These are phyloP conservation scores for Phytophthora europaea DNA, from an alignment of 352 stramenopile genomes.

Conservation along the genomic window DNA sequence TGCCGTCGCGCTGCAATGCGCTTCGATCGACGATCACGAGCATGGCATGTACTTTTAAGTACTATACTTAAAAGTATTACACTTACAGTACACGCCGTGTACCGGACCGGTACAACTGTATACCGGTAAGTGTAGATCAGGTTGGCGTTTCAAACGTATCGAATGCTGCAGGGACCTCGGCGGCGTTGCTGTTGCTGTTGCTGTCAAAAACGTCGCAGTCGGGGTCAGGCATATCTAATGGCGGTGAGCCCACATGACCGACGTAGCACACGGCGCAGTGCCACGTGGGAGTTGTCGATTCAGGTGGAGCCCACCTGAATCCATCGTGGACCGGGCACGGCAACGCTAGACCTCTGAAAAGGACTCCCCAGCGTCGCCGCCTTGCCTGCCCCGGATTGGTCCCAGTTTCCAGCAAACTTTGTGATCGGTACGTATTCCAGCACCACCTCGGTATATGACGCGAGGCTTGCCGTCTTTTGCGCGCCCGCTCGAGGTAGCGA, in stretches of 20 bases:
- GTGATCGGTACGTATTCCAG: constrained; percentile 2
- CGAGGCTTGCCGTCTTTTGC: constrained; percentile 10
- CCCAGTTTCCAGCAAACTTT: constrained; percentile 7
- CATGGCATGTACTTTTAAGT: not conserved
- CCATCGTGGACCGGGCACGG: not conserved
- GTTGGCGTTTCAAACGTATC: not conserved
- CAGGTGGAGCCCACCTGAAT: no score
- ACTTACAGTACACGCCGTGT: no score
- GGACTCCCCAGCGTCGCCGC: constrained; percentile 10
- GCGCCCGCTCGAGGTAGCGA: constrained; percentile 19
- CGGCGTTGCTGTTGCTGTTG: not conserved
- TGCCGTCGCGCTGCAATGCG: not conserved
- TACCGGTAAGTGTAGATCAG: not conserved
- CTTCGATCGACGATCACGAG: not conserved
- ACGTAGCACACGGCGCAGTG: not conserved
- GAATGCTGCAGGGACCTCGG: not conserved
- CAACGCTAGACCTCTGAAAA: constrained; percentile 21
- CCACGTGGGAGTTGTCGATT: constrained; percentile 28
- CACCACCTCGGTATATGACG: constrained; percentile 13
- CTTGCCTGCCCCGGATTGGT: not conserved
- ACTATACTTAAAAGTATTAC: no score
- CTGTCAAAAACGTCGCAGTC: constrained; percentile 9
- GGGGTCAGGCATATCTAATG: constrained; percentile 19
- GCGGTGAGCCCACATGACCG: constrained; percentile 2
- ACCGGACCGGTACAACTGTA: no score